A percentile compares a stretch with the other conserved stretches of the same genome.
Evolutionary conservation across 108 stramenopile genomes (phyloP).

Genomic region (Cyclostephanos tholiformis): DNA sequence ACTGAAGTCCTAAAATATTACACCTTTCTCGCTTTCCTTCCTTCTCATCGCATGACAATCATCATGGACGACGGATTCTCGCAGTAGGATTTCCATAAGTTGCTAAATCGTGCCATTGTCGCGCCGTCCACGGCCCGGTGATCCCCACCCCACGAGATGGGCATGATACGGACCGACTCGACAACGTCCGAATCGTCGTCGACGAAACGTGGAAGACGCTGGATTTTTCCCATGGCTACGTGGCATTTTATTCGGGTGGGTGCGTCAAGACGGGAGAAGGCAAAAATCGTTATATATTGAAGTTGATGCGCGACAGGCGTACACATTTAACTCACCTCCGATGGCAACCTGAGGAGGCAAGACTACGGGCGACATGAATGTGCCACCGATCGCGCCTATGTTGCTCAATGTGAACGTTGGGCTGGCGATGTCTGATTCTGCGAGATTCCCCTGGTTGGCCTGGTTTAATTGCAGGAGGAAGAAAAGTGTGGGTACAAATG

Average conservation of each 20-base stretch:
- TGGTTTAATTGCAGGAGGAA: background rate
- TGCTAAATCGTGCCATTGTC: constrained; percentile 90
- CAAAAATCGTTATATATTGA: background rate
- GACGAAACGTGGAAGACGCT: constrained; percentile 89
- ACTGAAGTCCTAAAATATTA: background rate
- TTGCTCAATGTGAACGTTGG: constrained; percentile 95
- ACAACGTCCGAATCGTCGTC: constrained; percentile 56
- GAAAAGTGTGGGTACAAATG: background rate
- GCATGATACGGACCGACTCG: constrained; percentile 77
- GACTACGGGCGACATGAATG: constrained; percentile 92
- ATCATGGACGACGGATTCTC: constrained; percentile 75
- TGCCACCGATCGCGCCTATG: constrained; percentile 98
- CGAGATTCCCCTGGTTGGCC: constrained; percentile 60
- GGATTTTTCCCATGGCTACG: constrained; percentile 94
- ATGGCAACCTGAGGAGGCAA: constrained; percentile 94
- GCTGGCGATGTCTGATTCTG: constrained; percentile 73
- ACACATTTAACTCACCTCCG: constrained; percentile 52
- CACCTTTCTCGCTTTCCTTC: background rate
- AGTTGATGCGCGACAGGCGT: background rate
- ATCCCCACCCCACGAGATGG: constrained; percentile 97
- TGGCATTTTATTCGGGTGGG: background rate
- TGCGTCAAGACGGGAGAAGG: background rate
- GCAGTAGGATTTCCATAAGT: constrained; percentile 65
- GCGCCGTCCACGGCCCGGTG: constrained; percentile 98
- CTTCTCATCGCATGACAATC: constrained; percentile 60